Conservation (phyloP, 805 yeast species). For the Kluyveromyces wickerhamii region DNA sequence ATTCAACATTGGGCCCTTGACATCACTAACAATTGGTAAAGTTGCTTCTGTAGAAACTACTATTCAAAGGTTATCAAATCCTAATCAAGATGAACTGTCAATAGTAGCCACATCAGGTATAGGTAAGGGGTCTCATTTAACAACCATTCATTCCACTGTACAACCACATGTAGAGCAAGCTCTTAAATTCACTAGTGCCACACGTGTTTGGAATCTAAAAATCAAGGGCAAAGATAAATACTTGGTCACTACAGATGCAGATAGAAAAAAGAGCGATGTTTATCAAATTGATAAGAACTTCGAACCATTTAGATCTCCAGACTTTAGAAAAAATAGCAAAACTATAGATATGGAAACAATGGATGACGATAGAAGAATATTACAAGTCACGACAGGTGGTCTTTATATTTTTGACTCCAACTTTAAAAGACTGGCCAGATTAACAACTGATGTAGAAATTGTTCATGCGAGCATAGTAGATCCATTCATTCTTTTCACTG, state of each 20-base stretch:
- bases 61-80: slow-evolving; percentile 58
- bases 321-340: slow-evolving; percentile 52
- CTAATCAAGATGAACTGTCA: slow-evolving; percentile 57
- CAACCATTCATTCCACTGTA: slow-evolving; percentile 58
- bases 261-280: slow-evolving; percentile 57
- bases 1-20: slow-evolving; percentile 63
- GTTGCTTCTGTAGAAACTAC: slow-evolving; percentile 43
- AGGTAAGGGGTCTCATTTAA: slow-evolving; percentile 44
- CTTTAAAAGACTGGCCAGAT: slow-evolving; percentile 45
- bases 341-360: slow-evolving; percentile 64
- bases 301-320: slow-evolving; percentile 50
- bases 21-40: slow-evolving; percentile 58
- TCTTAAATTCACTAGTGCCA: slow-evolving; percentile 61
- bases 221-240: slow-evolving; percentile 41
- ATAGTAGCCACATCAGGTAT: slow-evolving; percentile 67
- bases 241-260: slow-evolving; percentile 63
- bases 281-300: slow-evolving; percentile 57
- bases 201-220: slow-evolving; percentile 66
- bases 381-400: slow-evolving; percentile 66
- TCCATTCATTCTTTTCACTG: slow-evolving; percentile 54
- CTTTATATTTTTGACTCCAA: slow-evolving; percentile 55
- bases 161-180: slow-evolving; percentile 63
- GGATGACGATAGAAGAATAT: slow-evolving; percentile 45
- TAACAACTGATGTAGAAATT: slow-evolving; percentile 52
- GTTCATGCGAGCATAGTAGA: slow-evolving; percentile 56